Base-by-base conservation (phyloP, 2,329 filamentous ascomycete genomes). In the Orbilia brochopaga region DNA sequence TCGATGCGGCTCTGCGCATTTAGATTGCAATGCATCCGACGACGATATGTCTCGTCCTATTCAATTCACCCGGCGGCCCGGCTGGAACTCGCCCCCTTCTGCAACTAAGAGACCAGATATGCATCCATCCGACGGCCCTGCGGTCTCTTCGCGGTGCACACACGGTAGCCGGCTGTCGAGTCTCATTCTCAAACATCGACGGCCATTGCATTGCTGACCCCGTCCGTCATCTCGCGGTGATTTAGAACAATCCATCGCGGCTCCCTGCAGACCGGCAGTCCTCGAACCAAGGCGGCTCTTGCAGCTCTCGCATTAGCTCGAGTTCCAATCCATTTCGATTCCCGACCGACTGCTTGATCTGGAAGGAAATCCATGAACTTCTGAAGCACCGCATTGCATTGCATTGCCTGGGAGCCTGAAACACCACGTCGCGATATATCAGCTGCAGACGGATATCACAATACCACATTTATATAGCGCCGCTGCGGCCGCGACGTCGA, bases 21-120 rank as follows among this genome's bases (percentile, higher is more conserved):
- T 3, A 3, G 3, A 32, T 8, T 4, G 4, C 27, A 32, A 32
- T 8, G 27, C 27, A 4, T 32, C 27, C 8, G 4, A 32, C 27
- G 27, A 32, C 27, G 27, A 32, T 8, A 32, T 32, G 27, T 32
- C 27, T 15, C 40, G 40, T 17, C 40, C 4, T 4, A 15, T 53
- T 55, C 59, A 40, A 72, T 72, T 72, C 66, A 72, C 40, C 66
- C 66, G 66, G 50, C 66, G 66, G 66, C 30, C 67, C 67, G 60
- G 62, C 32, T 65, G 15, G 50, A 40, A 24, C 13, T 40, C 11
- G 23, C 42, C 27, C 24, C 44, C 37, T 60, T n/a, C n/a, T n/a
- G n/a, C n/a, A n/a, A n/a, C 55, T 58, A 63, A 63, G 65, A 69
- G 65, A 69, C 65, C 65, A 69, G 52, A 69, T 69, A 62, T 69